Percentiles rank a stretch among this genome's conserved stretches.
These are phyloP conservation scores for Xerocomellus amylosporus DNA, from an alignment of 768 basidiomycete genomes.

Conservation along the genomic window DNA sequence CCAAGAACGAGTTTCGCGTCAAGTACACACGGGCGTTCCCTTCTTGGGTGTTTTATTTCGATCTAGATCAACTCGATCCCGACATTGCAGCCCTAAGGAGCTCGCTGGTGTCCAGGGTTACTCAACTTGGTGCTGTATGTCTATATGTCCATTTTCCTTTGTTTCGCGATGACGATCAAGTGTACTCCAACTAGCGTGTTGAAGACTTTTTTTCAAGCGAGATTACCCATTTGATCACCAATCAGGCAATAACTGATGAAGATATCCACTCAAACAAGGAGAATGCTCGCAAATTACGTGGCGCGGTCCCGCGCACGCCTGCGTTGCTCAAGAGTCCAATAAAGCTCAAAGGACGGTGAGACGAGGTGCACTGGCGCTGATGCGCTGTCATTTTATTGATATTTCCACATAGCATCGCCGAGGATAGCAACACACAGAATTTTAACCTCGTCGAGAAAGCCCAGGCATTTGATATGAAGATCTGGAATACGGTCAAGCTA, in stretches of 20 bases:
- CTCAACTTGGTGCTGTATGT: constrained; percentile 76
- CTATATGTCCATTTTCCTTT: neutral
- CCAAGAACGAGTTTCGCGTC: constrained; percentile 68
- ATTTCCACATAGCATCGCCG: constrained; percentile 22
- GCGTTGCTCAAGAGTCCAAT: constrained; percentile 59
- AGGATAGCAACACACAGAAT: constrained; percentile 31
- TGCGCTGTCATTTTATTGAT: neutral
- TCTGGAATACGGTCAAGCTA: constrained; percentile 78
- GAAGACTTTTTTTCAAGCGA: constrained; percentile 86
- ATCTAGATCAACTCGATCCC: constrained; percentile 50
- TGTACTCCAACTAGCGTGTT: constrained; percentile 52
- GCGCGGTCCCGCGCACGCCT: constrained; percentile 22
- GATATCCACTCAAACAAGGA: constrained; percentile 57
- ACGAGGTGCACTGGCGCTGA: constrained; percentile 7
- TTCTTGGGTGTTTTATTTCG: constrained; percentile 81
- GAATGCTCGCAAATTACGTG: constrained; percentile 45
- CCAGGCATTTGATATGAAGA: constrained; percentile 69
- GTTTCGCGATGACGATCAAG: constrained; percentile 1
- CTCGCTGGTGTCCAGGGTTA: constrained; percentile 53
- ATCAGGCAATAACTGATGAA: constrained; percentile 41
- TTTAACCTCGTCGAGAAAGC: constrained; percentile 66
- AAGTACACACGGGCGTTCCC: constrained; percentile 90
- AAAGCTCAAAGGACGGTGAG: constrained; percentile 57
- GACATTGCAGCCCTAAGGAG: constrained; percentile 35
- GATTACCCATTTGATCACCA: constrained; percentile 86